Base-by-base conservation (phyloP, 2,329 filamentous ascomycete genomes). In the Sordariomycetes sp. region DNA sequence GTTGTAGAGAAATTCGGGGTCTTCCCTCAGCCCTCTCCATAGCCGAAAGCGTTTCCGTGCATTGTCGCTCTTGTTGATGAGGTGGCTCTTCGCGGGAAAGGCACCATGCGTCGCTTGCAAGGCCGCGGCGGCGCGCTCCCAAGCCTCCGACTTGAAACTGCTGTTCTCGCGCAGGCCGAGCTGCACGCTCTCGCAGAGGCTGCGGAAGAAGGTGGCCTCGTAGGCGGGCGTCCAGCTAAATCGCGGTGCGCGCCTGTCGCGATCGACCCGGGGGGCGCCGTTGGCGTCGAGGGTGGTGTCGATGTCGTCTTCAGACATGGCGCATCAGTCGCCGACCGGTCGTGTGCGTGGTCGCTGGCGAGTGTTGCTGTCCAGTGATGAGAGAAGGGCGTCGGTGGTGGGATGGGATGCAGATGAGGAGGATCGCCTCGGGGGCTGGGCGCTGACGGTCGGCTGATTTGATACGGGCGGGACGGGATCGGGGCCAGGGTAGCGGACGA, bases 51-150 rank as follows among this genome's bases (percentile, higher is more conserved):
- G 70, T 52, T 77, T 77, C 33, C 72, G 64, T 39, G 72, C 72
- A 51, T 77, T 77, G 54, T 77, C 72, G 42, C 70, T 73, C 56
- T 77, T 77, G 58, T 77, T 77, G 52, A 77, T 74, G 23, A 77
- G 65, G 35, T 77, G 72, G 44, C 64, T 68, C 55, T 76, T 76
- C 40, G 72, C 66, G n/a, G 72, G 70, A 41, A 64, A 73, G 30
- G 72, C 70, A 46, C 61, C 60, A 45, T 76, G 72, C 35, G 63
- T 64, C 20, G 71, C 67, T 53, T 69, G 64, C 35, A 77, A 54
- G 21, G 69, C 70, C 30, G 62, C 57, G 36, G 66, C 64, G 30
- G 72, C 72, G 42, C 70, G 68, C 37, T 75, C 69, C 72, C 72
- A 77, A 2, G 72, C 72, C 46, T 75, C 71, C 14, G 67, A 61